phyloP scores from a whole-genome alignment of 192 early-diverging fungal genomes.

The Chytriomyces confervae region DNA sequence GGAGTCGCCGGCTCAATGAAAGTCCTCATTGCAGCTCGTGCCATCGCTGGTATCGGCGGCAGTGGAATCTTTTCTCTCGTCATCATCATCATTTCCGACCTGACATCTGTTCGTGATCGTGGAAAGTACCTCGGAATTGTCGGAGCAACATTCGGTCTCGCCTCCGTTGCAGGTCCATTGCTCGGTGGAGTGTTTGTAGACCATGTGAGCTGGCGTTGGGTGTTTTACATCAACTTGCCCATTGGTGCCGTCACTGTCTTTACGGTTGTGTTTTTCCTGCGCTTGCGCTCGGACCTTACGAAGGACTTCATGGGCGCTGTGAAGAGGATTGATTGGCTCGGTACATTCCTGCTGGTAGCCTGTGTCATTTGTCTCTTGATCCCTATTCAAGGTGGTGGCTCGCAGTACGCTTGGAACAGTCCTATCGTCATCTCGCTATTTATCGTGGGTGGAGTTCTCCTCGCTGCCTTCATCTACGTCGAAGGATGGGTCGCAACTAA shows the following conservation, averaged over 20 bases:
- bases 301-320: conserved; percentile 69
- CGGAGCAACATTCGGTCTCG: conserved; percentile 75
- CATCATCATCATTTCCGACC: conserved; percentile 83
- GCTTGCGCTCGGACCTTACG: conserved; percentile 44
- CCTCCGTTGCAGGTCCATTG: conserved; percentile 80
- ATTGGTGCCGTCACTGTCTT: conserved; percentile 70
- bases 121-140: conserved; percentile 72
- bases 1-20: conserved; percentile 65
- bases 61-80: conserved; percentile 80
- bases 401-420: conserved; percentile 64
- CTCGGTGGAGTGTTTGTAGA: conserved; percentile 84
- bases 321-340: conserved; percentile 73
- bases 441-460: conserved; percentile 58
- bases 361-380: conserved; percentile 63
- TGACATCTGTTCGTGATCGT: conserved; percentile 70
- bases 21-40: conserved; percentile 73
- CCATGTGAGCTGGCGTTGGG: conserved; percentile 48
- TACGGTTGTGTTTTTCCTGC: conserved; percentile 60
- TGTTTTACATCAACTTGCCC: conserved; percentile 82
- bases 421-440: conserved; percentile 66
- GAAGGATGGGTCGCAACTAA: conserved; percentile 67
- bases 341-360: conserved; percentile 36
- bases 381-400: conserved; percentile 74
- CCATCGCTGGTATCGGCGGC: conserved; percentile 80
- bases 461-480: conserved; percentile 57